These are phyloP conservation scores for Microbotryum scabiosae DNA, from an alignment of 1,284 basidiomycete genomes.

Conservation along the genomic window DNA sequence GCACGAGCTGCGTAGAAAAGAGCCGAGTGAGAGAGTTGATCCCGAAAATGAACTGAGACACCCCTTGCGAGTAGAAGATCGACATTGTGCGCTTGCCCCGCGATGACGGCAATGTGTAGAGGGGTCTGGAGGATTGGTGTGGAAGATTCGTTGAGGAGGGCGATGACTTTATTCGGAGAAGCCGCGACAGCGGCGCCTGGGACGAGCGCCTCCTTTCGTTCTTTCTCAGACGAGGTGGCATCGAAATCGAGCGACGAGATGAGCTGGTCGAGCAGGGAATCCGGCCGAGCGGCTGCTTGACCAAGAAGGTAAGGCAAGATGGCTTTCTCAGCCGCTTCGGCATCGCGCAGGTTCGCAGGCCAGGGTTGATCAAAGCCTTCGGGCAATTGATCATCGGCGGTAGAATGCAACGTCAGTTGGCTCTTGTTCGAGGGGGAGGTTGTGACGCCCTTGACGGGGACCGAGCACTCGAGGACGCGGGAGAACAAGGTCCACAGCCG, in stretches of 20 bases:
- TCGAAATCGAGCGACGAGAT: conserved; percentile 9
- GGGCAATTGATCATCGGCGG: conserved; percentile 6
- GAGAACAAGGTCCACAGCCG: conserved; percentile 26
- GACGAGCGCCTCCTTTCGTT: not conserved
- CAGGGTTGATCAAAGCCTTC: conserved; percentile 16
- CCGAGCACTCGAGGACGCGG: conserved; percentile 46
- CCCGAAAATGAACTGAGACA: conserved; percentile 75
- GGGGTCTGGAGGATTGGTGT: conserved; percentile 53
- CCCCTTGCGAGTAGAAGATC: conserved; percentile 61
- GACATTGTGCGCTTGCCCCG: conserved; percentile 54
- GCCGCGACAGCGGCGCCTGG: not conserved
- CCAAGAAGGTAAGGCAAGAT: conserved; percentile 31
- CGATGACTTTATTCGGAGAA: conserved; percentile 11
- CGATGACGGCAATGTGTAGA: conserved; percentile 68
- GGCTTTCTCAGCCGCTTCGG: conserved; percentile 22
- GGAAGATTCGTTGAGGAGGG: conserved; percentile 31
- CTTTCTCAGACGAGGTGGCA: not conserved
- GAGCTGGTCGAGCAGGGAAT: conserved; percentile 21
- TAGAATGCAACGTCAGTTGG: not conserved
- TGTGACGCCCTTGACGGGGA: conserved; percentile 50
- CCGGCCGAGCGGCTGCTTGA: conserved; percentile 25
- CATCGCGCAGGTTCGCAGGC: conserved; percentile 26
- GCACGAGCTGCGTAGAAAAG: conserved; percentile 40
- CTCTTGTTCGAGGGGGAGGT: conserved; percentile 43
- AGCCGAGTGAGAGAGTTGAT: conserved; percentile 68